Percentiles rank a stretch among this genome's conserved stretches.
Evolutionary conservation across 1,284 basidiomycete genomes (phyloP).

Genomic region (Boletus austroedulis): DNA sequence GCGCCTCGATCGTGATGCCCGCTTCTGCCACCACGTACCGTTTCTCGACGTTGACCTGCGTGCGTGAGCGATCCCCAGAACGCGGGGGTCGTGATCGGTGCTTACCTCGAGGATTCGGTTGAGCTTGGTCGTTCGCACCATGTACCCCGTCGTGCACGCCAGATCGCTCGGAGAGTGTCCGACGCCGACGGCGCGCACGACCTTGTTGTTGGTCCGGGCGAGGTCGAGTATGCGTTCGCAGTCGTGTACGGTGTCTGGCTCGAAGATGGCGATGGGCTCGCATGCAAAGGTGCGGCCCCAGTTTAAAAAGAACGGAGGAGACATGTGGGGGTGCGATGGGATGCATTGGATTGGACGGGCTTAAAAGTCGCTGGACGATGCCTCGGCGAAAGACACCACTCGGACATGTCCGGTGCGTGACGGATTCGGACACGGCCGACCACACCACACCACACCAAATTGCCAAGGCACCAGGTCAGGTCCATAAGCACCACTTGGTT

Average conservation of each 20-base stretch:
- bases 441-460: neutral
- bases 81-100: constrained; percentile 5
- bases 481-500: neutral
- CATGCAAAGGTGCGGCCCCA: constrained; percentile 72
- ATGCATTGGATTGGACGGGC: neutral
- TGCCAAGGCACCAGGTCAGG: neutral
- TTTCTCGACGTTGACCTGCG: constrained; percentile 71
- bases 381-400: neutral
- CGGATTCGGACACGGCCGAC: constrained; percentile 3
- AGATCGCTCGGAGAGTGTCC: constrained; percentile 94
- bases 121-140: constrained; percentile 75
- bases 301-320: constrained; percentile 50
- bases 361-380: neutral
- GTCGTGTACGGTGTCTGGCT: constrained; percentile 70
- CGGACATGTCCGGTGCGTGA: constrained; percentile 7
- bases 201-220: constrained; percentile 69
- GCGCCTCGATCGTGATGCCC: constrained; percentile 75
- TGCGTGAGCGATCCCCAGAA: neutral
- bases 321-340: neutral
- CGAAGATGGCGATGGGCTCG: constrained; percentile 67
- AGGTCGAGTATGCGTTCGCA: constrained; percentile 82
- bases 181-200: constrained; percentile 82
- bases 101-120: constrained; percentile 68
- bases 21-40: constrained; percentile 69
- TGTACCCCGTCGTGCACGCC: constrained; percentile 81